phyloP scores from a whole-genome alignment of 2,329 filamentous ascomycete genomes.

The Berkeleyomyces basicola region DNA sequence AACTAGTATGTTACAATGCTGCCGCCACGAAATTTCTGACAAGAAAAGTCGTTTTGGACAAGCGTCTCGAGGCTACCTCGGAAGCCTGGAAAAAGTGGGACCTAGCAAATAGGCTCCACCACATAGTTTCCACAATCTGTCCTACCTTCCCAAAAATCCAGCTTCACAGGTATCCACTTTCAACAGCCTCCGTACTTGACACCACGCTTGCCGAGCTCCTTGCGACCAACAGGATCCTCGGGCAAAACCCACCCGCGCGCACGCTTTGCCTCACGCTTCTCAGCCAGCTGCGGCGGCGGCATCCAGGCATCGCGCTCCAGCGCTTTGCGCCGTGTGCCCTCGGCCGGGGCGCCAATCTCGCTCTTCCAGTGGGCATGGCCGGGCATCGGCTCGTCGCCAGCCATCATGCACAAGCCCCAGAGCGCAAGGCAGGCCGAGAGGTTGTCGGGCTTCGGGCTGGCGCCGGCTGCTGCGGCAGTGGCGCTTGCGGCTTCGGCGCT shows the following conservation, averaged over 20 bases:
- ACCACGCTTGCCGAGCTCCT: constrained; percentile 53
- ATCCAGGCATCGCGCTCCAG: constrained; percentile 59
- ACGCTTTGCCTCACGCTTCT: constrained; percentile 63
- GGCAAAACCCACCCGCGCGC: constrained; percentile 60
- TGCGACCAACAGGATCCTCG: constrained; percentile 53
- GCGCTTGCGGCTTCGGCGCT: constrained; percentile 15
- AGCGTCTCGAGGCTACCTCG: background rate
- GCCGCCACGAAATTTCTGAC: background rate
- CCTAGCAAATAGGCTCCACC: background rate
- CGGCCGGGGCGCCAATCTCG: constrained; percentile 59
- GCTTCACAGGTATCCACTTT: background rate
- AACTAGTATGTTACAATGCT: no score
- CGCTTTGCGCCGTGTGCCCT: constrained; percentile 53
- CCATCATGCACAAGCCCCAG: constrained; percentile 62
- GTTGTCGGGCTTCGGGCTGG: constrained; percentile 18
- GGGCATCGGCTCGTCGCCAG: constrained; percentile 40
- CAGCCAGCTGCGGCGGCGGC: constrained; percentile 51
- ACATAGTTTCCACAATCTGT: background rate
- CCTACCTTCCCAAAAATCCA: background rate
- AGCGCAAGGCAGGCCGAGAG: constrained; percentile 59
- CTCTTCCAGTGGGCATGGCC: constrained; percentile 48
- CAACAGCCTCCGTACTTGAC: constrained; percentile 21
- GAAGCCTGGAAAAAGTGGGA: background rate
- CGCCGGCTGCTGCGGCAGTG: background rate
- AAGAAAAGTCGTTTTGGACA: background rate